Evolutionary conservation across 1,284 basidiomycete genomes (phyloP), one percentile per base, ranked within the genome.

Genomic region (Ustilago tritici): DNA sequence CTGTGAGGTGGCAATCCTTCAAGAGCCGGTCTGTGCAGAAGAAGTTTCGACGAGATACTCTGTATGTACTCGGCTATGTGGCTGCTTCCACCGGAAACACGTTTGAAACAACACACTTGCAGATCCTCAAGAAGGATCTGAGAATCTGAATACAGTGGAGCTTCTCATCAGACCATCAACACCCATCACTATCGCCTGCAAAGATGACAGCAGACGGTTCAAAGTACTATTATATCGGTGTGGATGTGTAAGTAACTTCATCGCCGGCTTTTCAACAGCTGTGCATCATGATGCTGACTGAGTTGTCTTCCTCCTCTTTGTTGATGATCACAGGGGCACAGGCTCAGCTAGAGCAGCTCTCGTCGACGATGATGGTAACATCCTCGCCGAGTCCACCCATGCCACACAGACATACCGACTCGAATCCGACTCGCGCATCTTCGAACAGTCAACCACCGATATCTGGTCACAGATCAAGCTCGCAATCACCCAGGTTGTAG

Each of bases 291-390:
- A 41, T 7, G 19, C 58, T 60, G 58, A 60, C 49, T 12, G 52
- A 28, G 17, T 28, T 43, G 6, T 19, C 23, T 61, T 17, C 34
- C 47, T 61, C 4, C 2, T 9, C 19, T n/a, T n/a, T 17, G 2
- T 53, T 31, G 28, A 14, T 4, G 9, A 28, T 36, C 10, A 53
- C 41, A 89, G 89, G 54, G 96, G 96, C 41, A 98, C 96, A 0
- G 95, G 96, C 65, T 98, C 95, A 17, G 95, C 92, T 2, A 91
- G 97, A 70, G 95, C 95, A 0, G 92, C 91, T 36, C 90, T 99
- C 49, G 91, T 97, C 73, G 90, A 91, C 73, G 83, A 87, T n/a
- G 89, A 90, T 49, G 96, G 96, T 59, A 90, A 89, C 54, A 90
- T 96, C 71, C 88, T 93, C 61, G 93, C 94, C 4, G 93, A 93